Conservation (phyloP, 2,329 filamentous ascomycete species). For the Sclerotiophoma versabilis region DNA sequence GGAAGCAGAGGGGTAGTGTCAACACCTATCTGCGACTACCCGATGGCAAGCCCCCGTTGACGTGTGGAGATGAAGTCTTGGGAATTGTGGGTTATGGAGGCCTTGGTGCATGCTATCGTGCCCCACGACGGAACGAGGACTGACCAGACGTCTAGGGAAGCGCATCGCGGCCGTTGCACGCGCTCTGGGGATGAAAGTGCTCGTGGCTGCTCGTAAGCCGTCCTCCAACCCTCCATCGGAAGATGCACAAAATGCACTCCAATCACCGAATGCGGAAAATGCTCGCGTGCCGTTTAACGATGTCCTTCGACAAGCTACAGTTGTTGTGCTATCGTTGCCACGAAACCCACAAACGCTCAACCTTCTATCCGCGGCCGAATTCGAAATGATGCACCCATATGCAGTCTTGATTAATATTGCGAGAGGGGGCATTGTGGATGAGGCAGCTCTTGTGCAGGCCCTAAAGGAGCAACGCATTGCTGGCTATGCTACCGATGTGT, state of each 20-base stretch:
- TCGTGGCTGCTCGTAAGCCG: conserved; percentile 55
- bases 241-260: conserved; percentile 11
- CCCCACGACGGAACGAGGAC: conserved; percentile 3
- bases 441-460: conserved; percentile 56
- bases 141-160: conserved; percentile 44
- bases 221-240: conserved; percentile 12
- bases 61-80: conserved; percentile 57
- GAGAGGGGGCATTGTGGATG: conserved; percentile 60
- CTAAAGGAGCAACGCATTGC: conserved; percentile 55
- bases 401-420: conserved; percentile 59
- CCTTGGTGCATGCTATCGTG: conserved; percentile 46
- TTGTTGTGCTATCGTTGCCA: conserved; percentile 48
- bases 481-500: conserved; percentile 61
- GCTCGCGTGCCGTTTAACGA: conserved; percentile 48
- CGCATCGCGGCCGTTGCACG: conserved; percentile 54
- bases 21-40: conserved; percentile 41
- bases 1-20: conserved; percentile 51
- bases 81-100: conserved; percentile 60
- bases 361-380: conserved; percentile 49
- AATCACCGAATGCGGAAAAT: conserved; percentile 16
- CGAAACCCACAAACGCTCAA: conserved; percentile 43
- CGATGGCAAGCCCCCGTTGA: conserved; percentile 52
- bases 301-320: conserved; percentile 47
- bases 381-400: conserved; percentile 54
- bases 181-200: conserved; percentile 58